Conservation (phyloP, 768 basidiomycete genomes). For the Macrolepiota fuliginosa region DNA sequence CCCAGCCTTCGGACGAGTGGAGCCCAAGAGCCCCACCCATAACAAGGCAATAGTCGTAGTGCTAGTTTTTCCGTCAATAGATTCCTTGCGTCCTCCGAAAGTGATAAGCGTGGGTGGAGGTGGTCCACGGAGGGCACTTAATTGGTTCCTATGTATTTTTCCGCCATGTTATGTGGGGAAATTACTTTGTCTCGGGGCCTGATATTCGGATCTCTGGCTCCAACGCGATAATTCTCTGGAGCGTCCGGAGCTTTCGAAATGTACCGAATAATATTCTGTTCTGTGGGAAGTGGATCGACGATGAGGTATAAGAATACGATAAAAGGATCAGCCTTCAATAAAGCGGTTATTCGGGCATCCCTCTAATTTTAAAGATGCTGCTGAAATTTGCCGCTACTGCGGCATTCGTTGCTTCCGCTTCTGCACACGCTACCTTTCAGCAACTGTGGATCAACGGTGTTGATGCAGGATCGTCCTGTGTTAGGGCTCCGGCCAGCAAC, state of each 20-base stretch:
- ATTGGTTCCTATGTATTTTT: background rate
- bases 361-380: background rate
- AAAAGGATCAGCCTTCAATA: no score
- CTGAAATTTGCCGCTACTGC: constrained; percentile 21
- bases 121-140: background rate
- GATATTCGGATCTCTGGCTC: background rate
- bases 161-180: background rate
- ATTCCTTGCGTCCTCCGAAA: background rate
- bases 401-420: constrained; percentile 34
- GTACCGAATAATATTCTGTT: background rate
- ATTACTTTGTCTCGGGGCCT: background rate
- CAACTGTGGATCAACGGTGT: constrained; percentile 51
- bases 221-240: background rate
- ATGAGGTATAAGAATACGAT: no score
- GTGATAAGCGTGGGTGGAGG: background rate
- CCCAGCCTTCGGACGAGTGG: background rate
- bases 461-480: constrained; percentile 45
- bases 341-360: background rate
- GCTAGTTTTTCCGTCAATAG: background rate
- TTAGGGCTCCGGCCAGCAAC: constrained; percentile 43
- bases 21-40: background rate
- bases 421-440: constrained; percentile 54
- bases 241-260: background rate
- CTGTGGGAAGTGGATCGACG: background rate
- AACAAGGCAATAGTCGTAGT: background rate